Percentiles rank a stretch among this genome's conserved stretches.
Evolutionary conservation across 805 yeast species (phyloP).

Genomic region (Lipomyces japonicus): DNA sequence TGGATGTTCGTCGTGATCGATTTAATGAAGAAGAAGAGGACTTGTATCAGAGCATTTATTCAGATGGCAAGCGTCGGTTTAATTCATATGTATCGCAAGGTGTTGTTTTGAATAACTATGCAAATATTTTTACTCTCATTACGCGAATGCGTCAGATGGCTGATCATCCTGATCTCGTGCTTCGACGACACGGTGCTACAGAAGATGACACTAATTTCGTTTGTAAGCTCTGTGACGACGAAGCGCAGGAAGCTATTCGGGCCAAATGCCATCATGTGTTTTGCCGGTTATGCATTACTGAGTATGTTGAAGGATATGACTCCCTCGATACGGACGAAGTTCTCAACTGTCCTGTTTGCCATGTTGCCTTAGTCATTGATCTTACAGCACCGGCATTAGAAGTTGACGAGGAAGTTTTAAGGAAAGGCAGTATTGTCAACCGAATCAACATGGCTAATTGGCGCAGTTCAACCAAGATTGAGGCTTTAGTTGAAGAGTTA

Average conservation of each 20-base stretch:
- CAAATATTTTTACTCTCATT: constrained; percentile 91
- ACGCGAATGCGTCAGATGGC: constrained; percentile 98
- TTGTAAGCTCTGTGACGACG: constrained; percentile 94
- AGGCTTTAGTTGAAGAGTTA: constrained; percentile 89
- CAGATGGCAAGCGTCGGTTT: constrained; percentile 82
- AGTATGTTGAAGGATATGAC: constrained; percentile 66
- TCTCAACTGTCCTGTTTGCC: constrained; percentile 93
- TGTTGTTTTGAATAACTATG: constrained; percentile 92
- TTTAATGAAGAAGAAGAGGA: constrained; percentile 96
- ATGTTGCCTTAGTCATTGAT: constrained; percentile 86
- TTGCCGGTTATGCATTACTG: constrained; percentile 87
- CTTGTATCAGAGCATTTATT: constrained; percentile 77
- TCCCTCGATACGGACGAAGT: constrained; percentile 51
- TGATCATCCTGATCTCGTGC: constrained; percentile 94
- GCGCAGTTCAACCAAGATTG: constrained; percentile 94
- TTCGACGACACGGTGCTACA: constrained; percentile 56
- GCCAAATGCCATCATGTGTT: constrained; percentile 91
- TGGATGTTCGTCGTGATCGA: constrained; percentile 77
- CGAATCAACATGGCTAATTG: constrained; percentile 79
- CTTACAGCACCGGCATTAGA: constrained; percentile 74
- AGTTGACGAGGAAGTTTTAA: constrained; percentile 54
- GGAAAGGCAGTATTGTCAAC: constrained; percentile 68
- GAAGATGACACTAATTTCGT: constrained; percentile 53
- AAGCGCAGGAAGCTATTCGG: constrained; percentile 95
- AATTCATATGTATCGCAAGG: constrained; percentile 94